Percentiles rank a stretch among this genome's conserved stretches.
Evolutionary conservation across 1,139 yeast genomes (phyloP).

Genomic region (Saccharomyces hybrid): DNA sequence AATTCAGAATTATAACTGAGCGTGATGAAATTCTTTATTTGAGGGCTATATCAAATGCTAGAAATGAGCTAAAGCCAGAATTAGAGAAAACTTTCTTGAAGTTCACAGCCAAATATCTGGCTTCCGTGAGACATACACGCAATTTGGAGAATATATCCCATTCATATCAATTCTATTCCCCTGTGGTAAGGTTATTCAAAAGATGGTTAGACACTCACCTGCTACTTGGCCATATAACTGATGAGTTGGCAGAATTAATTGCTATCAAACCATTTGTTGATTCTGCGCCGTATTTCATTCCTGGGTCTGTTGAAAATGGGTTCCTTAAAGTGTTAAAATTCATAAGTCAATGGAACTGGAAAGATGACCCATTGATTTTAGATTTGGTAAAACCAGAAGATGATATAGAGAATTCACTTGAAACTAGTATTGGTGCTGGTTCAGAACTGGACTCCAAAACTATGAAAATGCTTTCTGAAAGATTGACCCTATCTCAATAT

Average conservation of each 20-base stretch:
- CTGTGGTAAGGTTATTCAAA: slow-evolving; percentile 78
- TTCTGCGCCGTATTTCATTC: slow-evolving; percentile 72
- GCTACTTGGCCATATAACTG: slow-evolving; percentile 59
- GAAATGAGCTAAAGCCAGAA: slow-evolving; percentile 49
- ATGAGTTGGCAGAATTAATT: slow-evolving; percentile 73
- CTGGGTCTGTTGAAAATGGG: slow-evolving; percentile 74
- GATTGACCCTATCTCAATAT: slow-evolving; percentile 52
- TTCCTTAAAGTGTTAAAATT: slow-evolving; percentile 67
- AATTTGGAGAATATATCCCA: slow-evolving; percentile 64
- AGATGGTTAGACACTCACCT: slow-evolving; percentile 78
- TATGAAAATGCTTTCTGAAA: slow-evolving; percentile 46
- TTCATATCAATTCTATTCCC: slow-evolving; percentile 66
- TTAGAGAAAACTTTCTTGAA: slow-evolving; percentile 58
- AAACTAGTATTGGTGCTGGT: slow-evolving; percentile 33
- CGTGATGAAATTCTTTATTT: slow-evolving; percentile 70
- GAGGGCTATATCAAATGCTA: slow-evolving; percentile 58
- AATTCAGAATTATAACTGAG: slow-evolving; percentile 65
- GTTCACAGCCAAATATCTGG: slow-evolving; percentile 60
- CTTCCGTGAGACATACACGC: slow-evolving; percentile 75
- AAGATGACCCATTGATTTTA: slow-evolving; percentile 71
- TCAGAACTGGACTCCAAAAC: slow-evolving; percentile 24
- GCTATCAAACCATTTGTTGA: slow-evolving; percentile 83
- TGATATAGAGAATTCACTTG: slow-evolving; percentile 29
- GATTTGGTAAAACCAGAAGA: slow-evolving; percentile 54
- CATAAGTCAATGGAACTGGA: slow-evolving; percentile 89